Evolutionary conservation across 345 rosid genomes (phyloP).

Genomic region (Gynandropsis gynandra): DNA sequence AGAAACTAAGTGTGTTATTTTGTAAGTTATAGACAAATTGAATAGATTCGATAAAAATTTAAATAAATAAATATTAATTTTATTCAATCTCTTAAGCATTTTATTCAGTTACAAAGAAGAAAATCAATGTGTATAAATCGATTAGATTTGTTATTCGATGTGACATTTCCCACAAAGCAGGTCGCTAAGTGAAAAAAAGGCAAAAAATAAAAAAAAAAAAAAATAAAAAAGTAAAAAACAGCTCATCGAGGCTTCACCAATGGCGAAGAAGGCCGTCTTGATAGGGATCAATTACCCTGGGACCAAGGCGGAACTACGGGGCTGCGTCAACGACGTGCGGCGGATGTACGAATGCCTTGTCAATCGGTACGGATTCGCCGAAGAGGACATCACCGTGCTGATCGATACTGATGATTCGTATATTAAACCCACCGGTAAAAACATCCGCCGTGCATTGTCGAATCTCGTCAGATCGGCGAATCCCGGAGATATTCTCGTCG

Average conservation of each 20-base stretch:
- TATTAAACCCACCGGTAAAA: constrained; percentile 55
- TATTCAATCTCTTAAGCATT: too few relatives aligned
- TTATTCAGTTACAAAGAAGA: too few relatives aligned
- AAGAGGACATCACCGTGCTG: constrained; percentile 48
- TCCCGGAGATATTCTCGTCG: constrained; percentile 47
- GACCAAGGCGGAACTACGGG: constrained; percentile 63
- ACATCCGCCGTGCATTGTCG: constrained; percentile 41
- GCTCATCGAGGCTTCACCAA: background rate
- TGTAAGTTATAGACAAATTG: too few relatives aligned
- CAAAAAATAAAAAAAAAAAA: too few relatives aligned
- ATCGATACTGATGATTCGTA: constrained; percentile 53
- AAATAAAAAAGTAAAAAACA: too few relatives aligned
- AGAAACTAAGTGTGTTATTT: too few relatives aligned
- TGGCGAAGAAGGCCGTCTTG: constrained; percentile 56
- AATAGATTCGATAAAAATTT: too few relatives aligned
- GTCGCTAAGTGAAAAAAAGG: too few relatives aligned
- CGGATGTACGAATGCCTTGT: constrained; percentile 43
- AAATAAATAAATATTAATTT: too few relatives aligned
- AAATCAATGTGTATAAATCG: too few relatives aligned
- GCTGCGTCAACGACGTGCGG: constrained; percentile 67
- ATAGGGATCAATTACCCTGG: constrained; percentile 69
- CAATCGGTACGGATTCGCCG: constrained; percentile 48
- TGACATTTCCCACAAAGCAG: too few relatives aligned
- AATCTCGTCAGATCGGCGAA: constrained; percentile 43
- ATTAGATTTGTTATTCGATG: too few relatives aligned